Base-by-base conservation (phyloP, 257 asterid species). In the Solanum phureja region DNA sequence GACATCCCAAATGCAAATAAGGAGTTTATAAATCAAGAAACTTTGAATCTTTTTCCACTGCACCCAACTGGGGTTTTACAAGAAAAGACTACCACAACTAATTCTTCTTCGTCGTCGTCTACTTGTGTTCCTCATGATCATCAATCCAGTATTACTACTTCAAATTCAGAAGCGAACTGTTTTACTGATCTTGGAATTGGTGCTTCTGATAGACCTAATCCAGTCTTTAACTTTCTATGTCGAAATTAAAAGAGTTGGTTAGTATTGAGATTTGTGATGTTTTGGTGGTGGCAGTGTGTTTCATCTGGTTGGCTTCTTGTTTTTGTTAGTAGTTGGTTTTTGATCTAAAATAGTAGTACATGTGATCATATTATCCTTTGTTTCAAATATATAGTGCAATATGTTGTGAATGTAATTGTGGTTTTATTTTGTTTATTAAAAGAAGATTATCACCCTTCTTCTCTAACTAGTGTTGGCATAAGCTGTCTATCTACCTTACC, bases 1-100 rank as follows among this genome's bases (percentile, higher is more conserved):
- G 2, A 1, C 73, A 73, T 7, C 24, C 40, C 58, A 81, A 34
- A 19, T 34, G 40, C 60, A 37, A 86, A 73, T 37, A 10, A 74
- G 18, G 27, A 85, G 73, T 40, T 60, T 21, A 38, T 3, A 81
- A 86, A 87, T 66, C 93, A 93, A 89, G 93, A 94, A 88, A 96
- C 99, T 37, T 91, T 96, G 91, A 94, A 96, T 73, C 92, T 95
- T 56, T 96, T 96, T 84, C 99, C 99, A 10, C 86, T 93, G 69
- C 93, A 94, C 56, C 99, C 98, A 42, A 94, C 94, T 64, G 96
- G 99, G 29, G 64, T 91, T 62, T 83, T 93, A 42, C 93, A 91
- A 73, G 74, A 90, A 79, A 89, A 88, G 89, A 89, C 64, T 8
- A 29, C 85, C 19, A 35, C 27, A 14, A 0, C 60, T 49, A 0